Base-by-base conservation (phyloP, 2,329 filamentous ascomycete species). In the Colletotrichum sojae region DNA sequence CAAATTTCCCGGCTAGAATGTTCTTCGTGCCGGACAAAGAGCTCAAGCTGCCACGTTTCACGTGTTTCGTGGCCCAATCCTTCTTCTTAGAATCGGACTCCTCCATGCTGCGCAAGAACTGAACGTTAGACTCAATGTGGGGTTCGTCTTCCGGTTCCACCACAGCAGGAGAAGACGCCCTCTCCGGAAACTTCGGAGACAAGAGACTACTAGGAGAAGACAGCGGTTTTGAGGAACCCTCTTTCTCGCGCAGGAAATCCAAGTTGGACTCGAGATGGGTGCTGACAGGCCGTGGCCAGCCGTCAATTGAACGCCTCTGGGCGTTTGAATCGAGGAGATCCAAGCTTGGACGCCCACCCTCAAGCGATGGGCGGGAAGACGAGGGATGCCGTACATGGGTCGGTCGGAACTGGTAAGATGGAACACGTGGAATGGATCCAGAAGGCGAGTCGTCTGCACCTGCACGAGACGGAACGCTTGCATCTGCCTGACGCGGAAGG, bases 1-100 rank as follows among this genome's bases (percentile, higher is more conserved):
- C 94, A 78, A 98, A 98, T 73, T 92, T 94, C 25, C 94, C 93
- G 5, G 91, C 91, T n/a, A 98, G 84, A 45, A 97, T 89, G 66
- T 90, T 93, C 79, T 96, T 97, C 27, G 92, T 92, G 46, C 90
- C 90, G 6, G 92, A 90, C 18, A 94, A 81, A 0, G 91, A 90
- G 63, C 92, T 86, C 1, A 97, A 81, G 78, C 93, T 96, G 1
- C 90, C 86, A 12, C 93, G 88, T 78, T 97, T 97, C 54, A 83
- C 82, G 72, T 91, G 88, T 74, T 89, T 91, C 25, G 84, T 82
- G 57, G 85, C 73, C 53, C 79, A 82, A 4, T 82, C 86, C 70
- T 88, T 90, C 72, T 83, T 86, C 75, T 90, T 87, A 53, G 84
- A 82, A 57, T 89, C 89, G 2, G 84, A 80, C 69, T 89, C 83